phyloP scores from a whole-genome alignment of 2,329 filamentous ascomycete species.

The Sodiomyces alkalinus region DNA sequence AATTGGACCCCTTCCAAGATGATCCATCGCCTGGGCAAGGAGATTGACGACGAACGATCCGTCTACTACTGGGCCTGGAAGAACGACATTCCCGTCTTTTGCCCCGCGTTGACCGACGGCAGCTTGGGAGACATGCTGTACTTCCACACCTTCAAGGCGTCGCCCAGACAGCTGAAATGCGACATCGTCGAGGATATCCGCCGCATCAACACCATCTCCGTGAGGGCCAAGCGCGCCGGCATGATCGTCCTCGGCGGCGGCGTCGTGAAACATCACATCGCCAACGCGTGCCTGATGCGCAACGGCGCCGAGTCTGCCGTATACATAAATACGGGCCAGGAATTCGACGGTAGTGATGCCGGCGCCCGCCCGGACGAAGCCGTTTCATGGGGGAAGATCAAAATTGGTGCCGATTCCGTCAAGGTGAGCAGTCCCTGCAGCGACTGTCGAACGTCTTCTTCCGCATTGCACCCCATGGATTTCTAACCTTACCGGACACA shows the following conservation, averaged over 20 bases:
- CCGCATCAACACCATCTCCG: conserved; percentile 79
- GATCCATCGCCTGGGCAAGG: conserved; percentile 76
- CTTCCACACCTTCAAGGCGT: conserved; percentile 90
- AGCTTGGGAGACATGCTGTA: conserved; percentile 96
- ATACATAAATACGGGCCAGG: conserved; percentile 93
- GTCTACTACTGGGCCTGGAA: conserved; percentile 97
- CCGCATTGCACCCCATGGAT: background rate
- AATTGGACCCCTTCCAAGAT: conserved; percentile 91
- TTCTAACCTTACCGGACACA: conserved; percentile 11
- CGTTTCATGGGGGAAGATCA: conserved; percentile 98
- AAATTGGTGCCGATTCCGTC: conserved; percentile 69
- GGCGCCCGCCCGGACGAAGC: conserved; percentile 92
- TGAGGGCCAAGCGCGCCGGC: conserved; percentile 72
- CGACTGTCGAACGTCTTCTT: background rate
- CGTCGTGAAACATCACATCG: conserved; percentile 96
- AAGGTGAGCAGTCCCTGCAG: conserved; percentile 44
- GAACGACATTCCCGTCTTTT: conserved; percentile 95
- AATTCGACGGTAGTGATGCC: conserved; percentile 95
- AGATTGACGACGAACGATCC: conserved; percentile 83
- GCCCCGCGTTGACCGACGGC: conserved; percentile 87
- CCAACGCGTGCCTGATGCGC: conserved; percentile 92
- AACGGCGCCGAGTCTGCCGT: conserved; percentile 95
- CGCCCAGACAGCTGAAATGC: conserved; percentile 64
- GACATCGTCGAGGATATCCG: conserved; percentile 93
- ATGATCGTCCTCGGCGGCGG: conserved; percentile 95